Base-by-base conservation (phyloP, 495 filamentous ascomycete genomes). In the Aspergillus baeticus region DNA sequence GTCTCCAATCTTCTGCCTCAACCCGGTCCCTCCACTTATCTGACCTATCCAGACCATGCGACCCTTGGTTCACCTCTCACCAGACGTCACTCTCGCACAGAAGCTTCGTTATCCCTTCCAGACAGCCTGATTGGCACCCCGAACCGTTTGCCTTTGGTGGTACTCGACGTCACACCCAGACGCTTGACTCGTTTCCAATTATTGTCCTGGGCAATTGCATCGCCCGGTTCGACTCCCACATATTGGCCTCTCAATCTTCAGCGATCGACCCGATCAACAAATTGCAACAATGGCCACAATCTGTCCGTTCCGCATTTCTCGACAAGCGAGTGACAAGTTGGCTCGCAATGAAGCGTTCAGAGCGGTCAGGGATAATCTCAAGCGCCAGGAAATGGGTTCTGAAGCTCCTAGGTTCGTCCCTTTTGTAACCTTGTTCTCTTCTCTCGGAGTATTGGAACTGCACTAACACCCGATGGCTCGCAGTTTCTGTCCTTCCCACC, bases 401-500 rank as follows among this genome's bases (percentile, higher is more conserved):
- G 64, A 74, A 47, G 67, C 66, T 31, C 75, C 71, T 13, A 71
- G 61, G 63, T 64, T 63, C 14, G 66, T 65, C 11, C 20, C n/a
- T 8, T 7, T 41, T 18, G 14, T 17, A 33, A 14, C 26, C 47
- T 14, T 18, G 14, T 15, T n/a, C 3, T 26, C 42, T 29, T 10
- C 11, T 10, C 10, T 11, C 10, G 20, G 5, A 20, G 34, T 4
- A 14, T 10, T 11, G 8, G 10, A 29, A 17, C n/a, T n/a, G 45
- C 37, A 22, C 57, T 65, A 49, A 62, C 38, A 31, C 23, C 36
- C 22, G 20, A 11, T 45, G n/a, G 26, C 20, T 44, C 17, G 29
- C 62, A 81, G 78, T 53, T 83, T 84, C 64, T 84, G 80, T 60
- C 47, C 67, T n/a, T 60, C 61, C 42, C 81, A 84, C 60, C 64